Evolutionary conservation across 192 early-diverging fungal genomes (phyloP).

Genomic region (Backusella parvicylindrica): DNA sequence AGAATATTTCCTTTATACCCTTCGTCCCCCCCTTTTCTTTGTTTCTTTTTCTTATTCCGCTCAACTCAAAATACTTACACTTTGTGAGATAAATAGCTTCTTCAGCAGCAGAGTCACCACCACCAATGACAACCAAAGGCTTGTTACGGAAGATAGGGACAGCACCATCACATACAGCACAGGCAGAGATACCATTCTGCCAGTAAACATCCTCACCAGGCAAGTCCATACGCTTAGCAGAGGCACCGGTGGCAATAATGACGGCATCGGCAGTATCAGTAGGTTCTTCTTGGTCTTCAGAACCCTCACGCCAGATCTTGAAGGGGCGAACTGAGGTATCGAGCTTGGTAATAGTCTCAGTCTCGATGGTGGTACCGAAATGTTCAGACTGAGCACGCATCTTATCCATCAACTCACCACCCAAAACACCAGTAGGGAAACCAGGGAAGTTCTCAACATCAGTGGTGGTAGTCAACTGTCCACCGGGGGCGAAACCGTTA

Average conservation of each 20-base stretch:
- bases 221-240: constrained; percentile 90
- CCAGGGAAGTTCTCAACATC: constrained; percentile 97
- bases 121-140: constrained; percentile 93
- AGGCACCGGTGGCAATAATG: constrained; percentile 96
- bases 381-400: constrained; percentile 81
- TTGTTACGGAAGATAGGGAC: constrained; percentile 97
- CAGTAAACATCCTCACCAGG: constrained; percentile 91
- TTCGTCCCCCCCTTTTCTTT: neutral
- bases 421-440: constrained; percentile 89
- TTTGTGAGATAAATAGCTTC: constrained; percentile 97
- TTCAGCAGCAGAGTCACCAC: constrained; percentile 94
- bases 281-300: constrained; percentile 66
- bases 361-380: constrained; percentile 84
- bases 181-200: constrained; percentile 99
- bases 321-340: constrained; percentile 80
- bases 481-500: constrained; percentile 65
- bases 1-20: neutral
- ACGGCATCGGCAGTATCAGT: constrained; percentile 79
- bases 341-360: constrained; percentile 88
- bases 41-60: neutral
- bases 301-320: constrained; percentile 83
- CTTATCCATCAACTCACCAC: constrained; percentile 83
- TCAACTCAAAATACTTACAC: constrained; percentile 44
- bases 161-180: constrained; percentile 98
- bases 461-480: constrained; percentile 89